phyloP scores from a whole-genome alignment of 2,329 filamentous ascomycete genomes.

The Orbilia brochopaga region DNA sequence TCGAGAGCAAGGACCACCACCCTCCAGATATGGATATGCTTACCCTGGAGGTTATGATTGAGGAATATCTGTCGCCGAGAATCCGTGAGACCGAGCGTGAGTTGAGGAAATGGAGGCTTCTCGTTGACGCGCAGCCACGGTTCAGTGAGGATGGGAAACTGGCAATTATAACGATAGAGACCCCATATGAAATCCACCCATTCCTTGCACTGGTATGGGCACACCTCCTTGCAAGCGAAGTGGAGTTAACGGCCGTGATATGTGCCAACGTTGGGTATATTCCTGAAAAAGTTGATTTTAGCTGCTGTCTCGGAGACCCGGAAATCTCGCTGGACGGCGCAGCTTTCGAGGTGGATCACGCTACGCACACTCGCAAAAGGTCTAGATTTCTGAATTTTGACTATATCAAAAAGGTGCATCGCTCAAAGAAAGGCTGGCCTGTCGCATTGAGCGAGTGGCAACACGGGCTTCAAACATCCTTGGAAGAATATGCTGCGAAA shows the following conservation, averaged over 20 bases:
- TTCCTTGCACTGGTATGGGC: slow-evolving; percentile 73
- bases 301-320: slow-evolving; percentile 65
- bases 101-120: slow-evolving; percentile 60
- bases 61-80: too few relatives aligned
- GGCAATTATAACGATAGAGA: slow-evolving; percentile 68
- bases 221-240: slow-evolving; percentile 63
- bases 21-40: too few relatives aligned
- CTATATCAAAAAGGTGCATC: slow-evolving; percentile 68
- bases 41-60: too few relatives aligned
- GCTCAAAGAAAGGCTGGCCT: slow-evolving; percentile 61
- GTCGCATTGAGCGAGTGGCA: slow-evolving; percentile 57
- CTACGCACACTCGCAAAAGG: slow-evolving; percentile 61
- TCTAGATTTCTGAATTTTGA: slow-evolving; percentile 62
- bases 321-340: slow-evolving; percentile 54
- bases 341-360: neutral
- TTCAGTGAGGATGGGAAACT: slow-evolving; percentile 69
- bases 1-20: too few relatives aligned
- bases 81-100: too few relatives aligned
- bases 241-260: slow-evolving; percentile 66
- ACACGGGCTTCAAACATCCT: slow-evolving; percentile 40
- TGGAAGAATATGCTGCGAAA: slow-evolving; percentile 50
- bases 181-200: slow-evolving; percentile 69
- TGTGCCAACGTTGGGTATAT: slow-evolving; percentile 72
- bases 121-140: slow-evolving; percentile 64
- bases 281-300: slow-evolving; percentile 70